A percentile compares a stretch with the other conserved stretches of the same genome.
These are phyloP conservation scores for Yamadazyma insecticola DNA, from an alignment of 805 yeast genomes.

Conservation along the genomic window DNA sequence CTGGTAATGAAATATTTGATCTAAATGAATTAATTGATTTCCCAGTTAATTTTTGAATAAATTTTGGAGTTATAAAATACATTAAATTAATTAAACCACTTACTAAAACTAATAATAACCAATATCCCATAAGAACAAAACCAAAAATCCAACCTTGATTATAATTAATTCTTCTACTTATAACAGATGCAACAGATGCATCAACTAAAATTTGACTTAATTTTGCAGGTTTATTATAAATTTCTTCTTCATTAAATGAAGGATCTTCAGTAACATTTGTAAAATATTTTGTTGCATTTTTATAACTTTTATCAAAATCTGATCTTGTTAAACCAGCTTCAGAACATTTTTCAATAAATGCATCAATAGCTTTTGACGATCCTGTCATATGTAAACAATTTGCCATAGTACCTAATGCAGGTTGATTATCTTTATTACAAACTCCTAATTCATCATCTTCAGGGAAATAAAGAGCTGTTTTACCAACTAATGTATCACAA, in stretches of 20 bases:
- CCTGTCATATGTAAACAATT: slow-evolving; percentile 22
- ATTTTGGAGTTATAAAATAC: slow-evolving; percentile 18
- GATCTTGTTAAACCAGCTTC: slow-evolving; percentile 22
- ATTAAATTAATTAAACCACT: slow-evolving; percentile 28
- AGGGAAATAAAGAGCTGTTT: slow-evolving; percentile 21
- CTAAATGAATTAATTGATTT: slow-evolving; percentile 17
- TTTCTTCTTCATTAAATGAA: slow-evolving; percentile 21
- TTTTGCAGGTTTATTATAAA: slow-evolving; percentile 34
- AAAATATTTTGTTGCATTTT: slow-evolving; percentile 38
- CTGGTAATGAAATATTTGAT: slow-evolving; percentile 21
- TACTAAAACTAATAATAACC: slow-evolving; percentile 26
- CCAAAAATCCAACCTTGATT: slow-evolving; percentile 39
- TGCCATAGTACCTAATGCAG: slow-evolving; percentile 36
- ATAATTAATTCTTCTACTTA: slow-evolving; percentile 25
- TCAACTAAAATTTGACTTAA: slow-evolving; percentile 20
- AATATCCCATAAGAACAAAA: slow-evolving; percentile 23
- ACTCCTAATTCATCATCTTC: slow-evolving; percentile 23
- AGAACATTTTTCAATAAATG: slow-evolving; percentile 16
- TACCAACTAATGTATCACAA: slow-evolving; percentile 19
- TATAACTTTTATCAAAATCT: slow-evolving; percentile 29
- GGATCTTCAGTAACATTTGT: slow-evolving; percentile 24
- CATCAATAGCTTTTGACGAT: slow-evolving; percentile 16
- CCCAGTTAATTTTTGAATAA: slow-evolving; percentile 26
- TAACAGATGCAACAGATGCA: slow-evolving; percentile 22
- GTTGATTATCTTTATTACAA: slow-evolving; percentile 32